Evolutionary conservation across 202 grass and related monocot species (phyloP), one percentile per base, ranked within the genome.

Genomic region (Panicum virgatum): DNA sequence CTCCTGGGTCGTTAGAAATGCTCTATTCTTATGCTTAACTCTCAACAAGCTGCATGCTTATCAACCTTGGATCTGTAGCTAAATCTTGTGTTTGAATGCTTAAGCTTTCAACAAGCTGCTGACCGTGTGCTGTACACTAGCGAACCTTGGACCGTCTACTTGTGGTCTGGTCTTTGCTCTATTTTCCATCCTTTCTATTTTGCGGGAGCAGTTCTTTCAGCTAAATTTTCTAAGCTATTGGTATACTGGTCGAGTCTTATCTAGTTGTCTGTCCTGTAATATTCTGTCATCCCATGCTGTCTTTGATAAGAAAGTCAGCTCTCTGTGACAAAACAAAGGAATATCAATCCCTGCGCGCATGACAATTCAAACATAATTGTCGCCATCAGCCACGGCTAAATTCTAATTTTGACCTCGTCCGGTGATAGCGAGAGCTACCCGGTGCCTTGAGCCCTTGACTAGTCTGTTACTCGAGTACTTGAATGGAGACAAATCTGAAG

Each of bases 251-350:
- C 12, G 22, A 66, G 60, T 73, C 59, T 58, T 53, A 27, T 78
- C 59, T 79, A 45, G 73, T 18, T 83, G 79, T 38, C 68, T 29
- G 61, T 54, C 62, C 29, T 61, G 61, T 36, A 53, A 36, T 79
- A 79, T 79, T 32, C n/a, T 32, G 45, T 2, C 66, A 60, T 64
- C 61, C 18, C 67, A 74, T 82, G 60, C 20, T 62, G 36, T 78
- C 4, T 39, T 64, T 76, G 75, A 61, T 90, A 62, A 83, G 29
- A 80, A 86, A 86, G 75, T 83, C 88, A 86, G 88, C 83, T 74
- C 66, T 82, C 23, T 30, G 60, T 62, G 67, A 38, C 11, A 25
- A 61, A 44, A 79, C 52, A 20, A 68, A 69, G 15, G 53, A 46
- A 62, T 62, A 68, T 46, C 36, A 66, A 62, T 53, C 12, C 23